These are phyloP conservation scores for Drosera capensis DNA, from an alignment of 148 eudicot species.

Conservation along the genomic window DNA sequence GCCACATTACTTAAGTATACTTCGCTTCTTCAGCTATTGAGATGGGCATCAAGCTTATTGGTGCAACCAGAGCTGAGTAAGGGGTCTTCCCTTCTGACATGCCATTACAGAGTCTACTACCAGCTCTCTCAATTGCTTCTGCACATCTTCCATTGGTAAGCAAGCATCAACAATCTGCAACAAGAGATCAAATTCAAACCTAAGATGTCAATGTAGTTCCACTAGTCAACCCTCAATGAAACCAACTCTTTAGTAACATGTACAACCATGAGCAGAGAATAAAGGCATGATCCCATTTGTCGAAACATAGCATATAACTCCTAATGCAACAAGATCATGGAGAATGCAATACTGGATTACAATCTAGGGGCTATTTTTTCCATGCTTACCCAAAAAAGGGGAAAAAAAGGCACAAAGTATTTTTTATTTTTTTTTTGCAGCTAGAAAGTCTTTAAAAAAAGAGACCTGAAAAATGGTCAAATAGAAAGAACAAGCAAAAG, in stretches of 20 bases:
- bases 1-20: too few relatives aligned
- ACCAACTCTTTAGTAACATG: neutral
- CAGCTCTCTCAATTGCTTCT: conserved; percentile 37
- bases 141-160: conserved; percentile 59
- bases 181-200: neutral
- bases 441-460: neutral
- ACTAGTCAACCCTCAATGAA: neutral
- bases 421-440: neutral
- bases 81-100: conserved; percentile 43
- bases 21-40: too few relatives aligned
- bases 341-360: too few relatives aligned
- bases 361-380: too few relatives aligned
- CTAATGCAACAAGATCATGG: too few relatives aligned
- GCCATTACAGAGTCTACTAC: conserved; percentile 31
- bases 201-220: neutral
- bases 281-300: too few relatives aligned
- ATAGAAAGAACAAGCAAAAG: neutral
- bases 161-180: conserved; percentile 64
- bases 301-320: too few relatives aligned
- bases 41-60: too few relatives aligned
- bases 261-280: neutral
- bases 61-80: conserved; percentile 32
- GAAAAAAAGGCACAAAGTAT: too few relatives aligned
- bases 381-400: too few relatives aligned
- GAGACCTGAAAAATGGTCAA: neutral